Evolutionary conservation across 805 yeast genomes (phyloP).

Genomic region (Lipomyces yamadae): DNA sequence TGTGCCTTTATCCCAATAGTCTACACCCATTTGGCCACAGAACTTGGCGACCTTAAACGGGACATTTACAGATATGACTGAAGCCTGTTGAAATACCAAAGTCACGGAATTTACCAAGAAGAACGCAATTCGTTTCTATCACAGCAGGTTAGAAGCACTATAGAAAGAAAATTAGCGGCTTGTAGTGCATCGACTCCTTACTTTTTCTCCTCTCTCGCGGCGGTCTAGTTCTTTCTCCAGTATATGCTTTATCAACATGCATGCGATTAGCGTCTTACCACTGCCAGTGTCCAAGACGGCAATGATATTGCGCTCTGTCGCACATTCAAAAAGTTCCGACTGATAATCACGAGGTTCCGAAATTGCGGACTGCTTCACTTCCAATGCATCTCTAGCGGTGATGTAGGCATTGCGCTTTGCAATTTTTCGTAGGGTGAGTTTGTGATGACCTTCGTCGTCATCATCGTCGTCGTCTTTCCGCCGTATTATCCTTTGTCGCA

Average conservation of each 20-base stretch:
- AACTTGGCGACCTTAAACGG: constrained; percentile 6
- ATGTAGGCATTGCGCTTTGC: constrained; percentile 6
- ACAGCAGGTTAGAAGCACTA: background rate
- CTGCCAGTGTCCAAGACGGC: constrained; percentile 25
- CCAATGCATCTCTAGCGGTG: constrained; percentile 7
- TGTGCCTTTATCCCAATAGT: background rate
- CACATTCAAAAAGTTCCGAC: constrained; percentile 19
- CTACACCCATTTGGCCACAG: constrained; percentile 16
- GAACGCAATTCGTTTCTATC: constrained; percentile 10
- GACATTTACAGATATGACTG: constrained; percentile 8
- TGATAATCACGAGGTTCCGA: constrained; percentile 19
- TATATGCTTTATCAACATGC: constrained; percentile 12
- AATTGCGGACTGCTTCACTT: constrained; percentile 2
- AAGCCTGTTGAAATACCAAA: constrained; percentile 18
- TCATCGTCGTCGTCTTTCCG: background rate
- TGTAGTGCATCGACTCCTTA: background rate
- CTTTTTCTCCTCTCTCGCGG: background rate
- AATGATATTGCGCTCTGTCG: constrained; percentile 16
- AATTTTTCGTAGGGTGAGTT: background rate
- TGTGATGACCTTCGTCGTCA: background rate
- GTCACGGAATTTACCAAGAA: constrained; percentile 18
- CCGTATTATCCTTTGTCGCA: background rate
- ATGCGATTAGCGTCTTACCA: constrained; percentile 24
- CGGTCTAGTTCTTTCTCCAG: constrained; percentile 12
- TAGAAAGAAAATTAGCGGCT: background rate